Percentiles rank a stretch among this genome's conserved stretches.
Evolutionary conservation across 352 stramenopile species (phyloP).

Genomic region (Globisporangium paroecandrum): DNA sequence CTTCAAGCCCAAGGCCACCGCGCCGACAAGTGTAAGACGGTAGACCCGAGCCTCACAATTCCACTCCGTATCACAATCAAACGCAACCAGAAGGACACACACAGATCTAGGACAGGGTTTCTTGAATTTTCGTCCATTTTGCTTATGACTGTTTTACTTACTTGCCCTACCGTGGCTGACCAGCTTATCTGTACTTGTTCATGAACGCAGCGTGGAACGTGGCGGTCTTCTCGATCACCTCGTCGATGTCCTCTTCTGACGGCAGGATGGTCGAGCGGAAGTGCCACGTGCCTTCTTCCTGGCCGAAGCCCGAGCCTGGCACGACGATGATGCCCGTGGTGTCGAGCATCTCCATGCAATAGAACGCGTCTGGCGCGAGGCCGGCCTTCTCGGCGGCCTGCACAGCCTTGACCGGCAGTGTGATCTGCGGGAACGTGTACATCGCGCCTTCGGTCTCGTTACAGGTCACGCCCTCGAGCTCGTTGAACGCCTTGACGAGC

Average conservation of each 20-base stretch:
- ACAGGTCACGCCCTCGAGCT: constrained; percentile 96
- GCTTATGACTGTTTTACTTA: background rate
- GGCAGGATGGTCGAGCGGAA: constrained; percentile 99
- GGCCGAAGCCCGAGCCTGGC: constrained; percentile 96
- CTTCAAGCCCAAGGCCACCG: constrained; percentile 33
- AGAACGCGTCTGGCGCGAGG: constrained; percentile 93
- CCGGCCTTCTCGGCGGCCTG: constrained; percentile 70
- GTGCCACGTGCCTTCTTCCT: constrained; percentile 95
- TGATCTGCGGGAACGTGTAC: constrained; percentile 98
- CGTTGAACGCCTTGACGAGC: constrained; percentile 93
- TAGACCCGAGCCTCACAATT: constrained; percentile 8
- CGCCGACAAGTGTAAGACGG: constrained; percentile 25
- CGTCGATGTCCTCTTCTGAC: constrained; percentile 93
- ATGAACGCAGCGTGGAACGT: constrained; percentile 97
- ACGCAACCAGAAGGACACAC: background rate
- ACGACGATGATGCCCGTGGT: constrained; percentile 97
- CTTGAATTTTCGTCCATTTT: constrained; percentile 7
- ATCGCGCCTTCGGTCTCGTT: constrained; percentile 96
- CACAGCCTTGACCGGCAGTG: constrained; percentile 87
- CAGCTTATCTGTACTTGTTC: constrained; percentile 86
- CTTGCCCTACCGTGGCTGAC: background rate
- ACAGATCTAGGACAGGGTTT: constrained; percentile 1
- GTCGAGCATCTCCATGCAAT: constrained; percentile 96
- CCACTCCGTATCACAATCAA: constrained; percentile 10
- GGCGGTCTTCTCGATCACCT: constrained; percentile 93